Percentiles rank a stretch among this genome's conserved stretches.
Conservation (phyloP, 768 basidiomycete species). For the Hericium rajendrae region DNA sequence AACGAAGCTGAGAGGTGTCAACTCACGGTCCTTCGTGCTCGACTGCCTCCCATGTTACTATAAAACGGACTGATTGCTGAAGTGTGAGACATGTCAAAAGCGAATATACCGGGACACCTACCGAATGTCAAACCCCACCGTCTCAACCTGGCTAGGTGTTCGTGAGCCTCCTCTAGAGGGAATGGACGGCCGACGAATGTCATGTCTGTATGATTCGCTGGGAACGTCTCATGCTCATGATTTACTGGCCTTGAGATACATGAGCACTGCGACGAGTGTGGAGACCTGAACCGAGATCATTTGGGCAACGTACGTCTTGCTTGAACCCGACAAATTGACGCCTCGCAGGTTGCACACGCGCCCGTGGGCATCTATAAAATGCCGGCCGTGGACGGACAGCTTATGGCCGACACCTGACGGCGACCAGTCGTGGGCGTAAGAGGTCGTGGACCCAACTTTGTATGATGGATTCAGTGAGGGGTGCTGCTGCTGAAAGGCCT, state of each 20-base stretch:
- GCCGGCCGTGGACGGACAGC: constrained; percentile 55
- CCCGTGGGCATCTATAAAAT: constrained; percentile 75
- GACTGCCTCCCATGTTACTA: constrained; percentile 95
- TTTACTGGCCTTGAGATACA: constrained; percentile 46
- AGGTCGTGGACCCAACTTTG: constrained; percentile 33
- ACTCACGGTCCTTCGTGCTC: constrained; percentile 90
- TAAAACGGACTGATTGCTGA: constrained; percentile 60
- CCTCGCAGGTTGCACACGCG: constrained; percentile 77
- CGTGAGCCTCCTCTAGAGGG: constrained; percentile 78
- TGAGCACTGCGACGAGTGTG: background rate
- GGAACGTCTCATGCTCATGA: constrained; percentile 60
- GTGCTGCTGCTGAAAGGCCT: constrained; percentile 23
- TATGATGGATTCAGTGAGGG: constrained; percentile 40
- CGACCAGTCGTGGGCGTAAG: constrained; percentile 74
- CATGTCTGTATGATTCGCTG: constrained; percentile 49
- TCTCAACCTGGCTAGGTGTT: constrained; percentile 70
- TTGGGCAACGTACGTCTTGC: constrained; percentile 57
- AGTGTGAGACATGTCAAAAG: background rate
- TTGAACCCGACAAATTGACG: constrained; percentile 75
- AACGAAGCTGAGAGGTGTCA: background rate
- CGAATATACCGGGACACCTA: constrained; percentile 27
- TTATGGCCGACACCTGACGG: constrained; percentile 40
- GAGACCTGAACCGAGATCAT: background rate
- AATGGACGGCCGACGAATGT: constrained; percentile 91
- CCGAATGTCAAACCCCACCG: constrained; percentile 86